Evolutionary conservation across 208 protist genomes (phyloP).

Genomic region (Trypanosoma mega): DNA sequence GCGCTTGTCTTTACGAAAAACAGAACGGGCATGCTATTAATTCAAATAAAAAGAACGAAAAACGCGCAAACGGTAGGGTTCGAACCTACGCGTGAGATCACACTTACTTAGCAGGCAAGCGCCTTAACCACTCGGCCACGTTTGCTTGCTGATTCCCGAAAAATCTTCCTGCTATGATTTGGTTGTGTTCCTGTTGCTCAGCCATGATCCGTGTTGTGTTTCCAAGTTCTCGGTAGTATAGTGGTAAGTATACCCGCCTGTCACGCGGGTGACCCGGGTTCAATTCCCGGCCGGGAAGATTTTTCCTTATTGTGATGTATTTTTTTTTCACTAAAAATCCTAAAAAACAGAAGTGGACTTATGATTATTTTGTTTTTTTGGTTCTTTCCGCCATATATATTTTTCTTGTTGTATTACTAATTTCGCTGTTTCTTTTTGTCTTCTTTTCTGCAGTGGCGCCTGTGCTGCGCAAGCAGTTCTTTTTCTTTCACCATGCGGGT

Average conservation of each 20-base stretch:
- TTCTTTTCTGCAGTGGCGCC: too few species aligned
- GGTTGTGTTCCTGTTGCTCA: neutral
- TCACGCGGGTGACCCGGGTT: constrained; percentile 33
- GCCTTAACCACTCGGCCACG: constrained; percentile 90
- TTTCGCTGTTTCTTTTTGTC: too few species aligned
- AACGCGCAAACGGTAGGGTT: constrained; percentile 87
- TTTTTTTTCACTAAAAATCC: neutral
- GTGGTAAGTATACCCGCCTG: constrained; percentile 33
- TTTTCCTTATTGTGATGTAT: neutral
- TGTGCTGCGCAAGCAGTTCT: too few species aligned
- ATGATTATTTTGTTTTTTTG: too few species aligned
- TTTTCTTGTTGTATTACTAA: too few species aligned
- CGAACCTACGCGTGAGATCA: constrained; percentile 91
- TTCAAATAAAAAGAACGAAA: too few species aligned
- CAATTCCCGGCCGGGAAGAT: constrained; percentile 31
- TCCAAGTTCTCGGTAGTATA: constrained; percentile 33
- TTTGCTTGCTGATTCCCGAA: constrained; percentile 41
- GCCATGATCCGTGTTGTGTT: neutral
- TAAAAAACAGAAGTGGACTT: constrained; percentile 2
- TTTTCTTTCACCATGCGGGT: too few species aligned
- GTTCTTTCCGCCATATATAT: too few species aligned
- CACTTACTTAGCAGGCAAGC: constrained; percentile 90
- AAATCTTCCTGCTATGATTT: neutral
- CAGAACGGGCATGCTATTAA: too few species aligned
- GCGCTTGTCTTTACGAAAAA: neutral